A percentile compares a stretch with the other conserved stretches of the same genome.
These are phyloP conservation scores for Vanilla planifolia DNA, from an alignment of 106 monocot genomes.

Conservation along the genomic window DNA sequence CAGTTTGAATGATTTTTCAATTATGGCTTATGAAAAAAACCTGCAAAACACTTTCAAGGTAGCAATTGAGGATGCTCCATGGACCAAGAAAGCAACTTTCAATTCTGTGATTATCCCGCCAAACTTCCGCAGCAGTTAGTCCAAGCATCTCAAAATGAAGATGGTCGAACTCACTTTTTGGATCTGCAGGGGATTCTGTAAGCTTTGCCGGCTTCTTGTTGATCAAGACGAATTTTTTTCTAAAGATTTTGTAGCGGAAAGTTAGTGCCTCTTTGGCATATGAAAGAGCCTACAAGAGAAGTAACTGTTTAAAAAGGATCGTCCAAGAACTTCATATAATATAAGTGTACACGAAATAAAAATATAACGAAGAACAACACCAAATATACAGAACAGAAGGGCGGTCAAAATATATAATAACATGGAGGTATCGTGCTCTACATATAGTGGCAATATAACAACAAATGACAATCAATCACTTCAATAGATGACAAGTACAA, in stretches of 20 bases:
- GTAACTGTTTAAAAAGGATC: too few relatives aligned
- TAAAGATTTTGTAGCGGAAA: conserved; percentile 44
- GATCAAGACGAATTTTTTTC: conserved; percentile 42
- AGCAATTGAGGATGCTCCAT: conserved; percentile 66
- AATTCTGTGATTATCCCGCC: conserved; percentile 29
- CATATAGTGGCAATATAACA: too few relatives aligned
- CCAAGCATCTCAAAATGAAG: conserved; percentile 37
- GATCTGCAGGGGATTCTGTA: background rate
- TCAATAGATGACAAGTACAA: too few relatives aligned
- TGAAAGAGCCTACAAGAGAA: conserved; percentile 55
- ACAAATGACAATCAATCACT: too few relatives aligned
- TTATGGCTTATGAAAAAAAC: conserved; percentile 16
- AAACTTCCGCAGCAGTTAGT: conserved; percentile 39
- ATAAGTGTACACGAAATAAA: too few relatives aligned
- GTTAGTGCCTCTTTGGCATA: conserved; percentile 48
- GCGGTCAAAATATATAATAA: too few relatives aligned
- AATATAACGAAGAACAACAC: too few relatives aligned
- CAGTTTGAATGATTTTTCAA: background rate
- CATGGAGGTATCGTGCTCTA: too few relatives aligned
- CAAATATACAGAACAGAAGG: too few relatives aligned
- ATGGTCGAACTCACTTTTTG: conserved; percentile 4
- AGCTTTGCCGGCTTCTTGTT: conserved; percentile 5
- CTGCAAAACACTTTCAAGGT: conserved; percentile 89
- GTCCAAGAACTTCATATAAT: too few relatives aligned
- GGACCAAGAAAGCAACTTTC: conserved; percentile 45